Evolutionary conservation across 441 rosid genomes (phyloP), one percentile per base, ranked within the genome.

Genomic region (Capsella rubella): DNA sequence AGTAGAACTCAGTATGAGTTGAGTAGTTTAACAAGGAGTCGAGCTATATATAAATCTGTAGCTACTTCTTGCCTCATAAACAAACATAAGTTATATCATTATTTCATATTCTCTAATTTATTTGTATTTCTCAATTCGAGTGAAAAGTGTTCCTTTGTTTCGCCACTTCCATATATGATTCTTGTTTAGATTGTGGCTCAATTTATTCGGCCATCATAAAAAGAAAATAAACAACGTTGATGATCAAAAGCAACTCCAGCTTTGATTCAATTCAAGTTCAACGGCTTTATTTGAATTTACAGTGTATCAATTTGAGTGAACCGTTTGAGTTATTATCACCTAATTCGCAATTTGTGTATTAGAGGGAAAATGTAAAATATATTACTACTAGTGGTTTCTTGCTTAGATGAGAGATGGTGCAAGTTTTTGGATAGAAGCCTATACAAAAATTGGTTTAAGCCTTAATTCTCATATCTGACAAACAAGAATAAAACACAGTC

Each of bases 21-120:
- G 64, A 54, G 59, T 59, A 62, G 69, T 54, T 68, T 47, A 35
- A 6, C 64, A 50, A 50, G 53, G 50, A 74, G 68, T 59, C 63
- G 0, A 51, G 69, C 73, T 75, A 67, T 75, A 16, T 53, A 67
- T 58, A 40, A 66, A 31, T 40, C 47, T 74, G 78, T 75, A 75
- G 74, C 79, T 75, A 37, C 21, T 59, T 25, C 49, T 55, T 75
- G 69, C 32, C 35, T 53, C 59, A 27, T 54, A 69, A 35, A 68
- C 70, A 53, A 66, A 60, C 74, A 51, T 72, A 72, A 34, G 70
- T 43, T 43, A 25, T 43, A 39, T 60, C 67, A 47, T 74, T 59
- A 40, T 74, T 47, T 74, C 45, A 40, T 51, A 58, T 51, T 42
- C 67, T 31, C 72, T 58, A 58, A 50, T 58, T 50, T 52, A 15